Percentiles rank a stretch among this genome's conserved stretches.
Conservation (phyloP, 345 rosid genomes). For the Hypericum perforatum region DNA sequence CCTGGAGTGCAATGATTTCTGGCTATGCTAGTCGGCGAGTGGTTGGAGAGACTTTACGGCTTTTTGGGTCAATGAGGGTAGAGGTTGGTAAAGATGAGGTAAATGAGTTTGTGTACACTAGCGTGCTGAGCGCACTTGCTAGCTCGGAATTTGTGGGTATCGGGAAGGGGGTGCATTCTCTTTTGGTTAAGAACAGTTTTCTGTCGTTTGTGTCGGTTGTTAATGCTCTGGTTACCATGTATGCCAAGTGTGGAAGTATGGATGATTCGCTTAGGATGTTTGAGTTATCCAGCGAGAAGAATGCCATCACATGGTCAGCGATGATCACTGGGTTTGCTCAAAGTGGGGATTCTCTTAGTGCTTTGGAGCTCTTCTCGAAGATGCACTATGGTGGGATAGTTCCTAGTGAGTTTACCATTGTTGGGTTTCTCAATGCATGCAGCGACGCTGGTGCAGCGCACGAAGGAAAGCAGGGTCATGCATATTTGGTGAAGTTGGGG, state of each 20-base stretch:
- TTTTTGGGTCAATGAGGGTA: conserved; percentile 36
- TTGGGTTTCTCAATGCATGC: conserved; percentile 76
- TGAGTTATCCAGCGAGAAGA: conserved; percentile 48
- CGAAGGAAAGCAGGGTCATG: conserved; percentile 69
- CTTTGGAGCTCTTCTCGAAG: conserved; percentile 43
- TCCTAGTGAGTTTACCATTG: conserved; percentile 63
- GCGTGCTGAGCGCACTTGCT: conserved; percentile 54
- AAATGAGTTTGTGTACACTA: conserved; percentile 61
- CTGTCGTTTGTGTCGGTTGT: conserved; percentile 38
- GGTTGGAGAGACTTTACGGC: conserved; percentile 29
- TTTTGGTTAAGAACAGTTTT: conserved; percentile 41
- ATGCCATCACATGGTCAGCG: conserved; percentile 81
- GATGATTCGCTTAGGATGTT: conserved; percentile 48
- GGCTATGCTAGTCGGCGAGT: conserved; percentile 49
- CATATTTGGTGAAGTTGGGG: conserved; percentile 51
- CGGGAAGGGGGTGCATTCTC: conserved; percentile 56
- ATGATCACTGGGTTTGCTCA: conserved; percentile 84
- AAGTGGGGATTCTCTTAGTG: conserved; percentile 49
- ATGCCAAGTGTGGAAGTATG: conserved; percentile 58
- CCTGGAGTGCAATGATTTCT: conserved; percentile 69
- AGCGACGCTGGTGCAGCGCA: conserved; percentile 45
- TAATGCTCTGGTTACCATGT: conserved; percentile 71
- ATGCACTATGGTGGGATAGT: conserved; percentile 56
- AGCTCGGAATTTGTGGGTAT: conserved; percentile 28
- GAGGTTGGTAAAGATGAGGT: conserved; percentile 24